Percentiles rank a stretch among this genome's conserved stretches.
These are phyloP conservation scores for Annulohypoxylon nitens DNA, from an alignment of 495 filamentous ascomycete genomes.

Conservation along the genomic window DNA sequence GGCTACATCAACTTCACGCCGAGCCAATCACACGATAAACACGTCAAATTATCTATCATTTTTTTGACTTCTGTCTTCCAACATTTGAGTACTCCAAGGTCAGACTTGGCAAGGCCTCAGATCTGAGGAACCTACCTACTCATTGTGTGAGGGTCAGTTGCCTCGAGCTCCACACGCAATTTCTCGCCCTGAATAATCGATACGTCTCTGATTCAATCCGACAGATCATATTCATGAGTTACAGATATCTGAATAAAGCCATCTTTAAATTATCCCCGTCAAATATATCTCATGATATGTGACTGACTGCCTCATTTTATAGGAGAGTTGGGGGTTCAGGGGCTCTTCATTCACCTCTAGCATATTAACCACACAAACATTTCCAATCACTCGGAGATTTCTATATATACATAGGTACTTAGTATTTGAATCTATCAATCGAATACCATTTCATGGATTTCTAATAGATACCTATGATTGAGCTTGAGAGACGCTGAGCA, in stretches of 20 bases:
- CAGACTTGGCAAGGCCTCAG: background rate
- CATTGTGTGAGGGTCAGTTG: background rate
- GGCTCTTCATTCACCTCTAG: background rate
- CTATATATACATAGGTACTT: too few species aligned
- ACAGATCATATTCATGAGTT: background rate
- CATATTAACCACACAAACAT: background rate
- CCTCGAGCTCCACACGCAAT: background rate
- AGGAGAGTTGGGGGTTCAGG: background rate
- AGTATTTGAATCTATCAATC: too few species aligned
- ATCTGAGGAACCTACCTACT: background rate
- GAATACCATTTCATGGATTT: too few species aligned
- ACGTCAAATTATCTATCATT: slow-evolving; percentile 1
- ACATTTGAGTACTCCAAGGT: background rate
- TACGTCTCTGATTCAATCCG: too few species aligned
- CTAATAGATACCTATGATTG: background rate
- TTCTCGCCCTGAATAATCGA: background rate
- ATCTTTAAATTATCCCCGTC: background rate
- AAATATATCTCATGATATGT: background rate
- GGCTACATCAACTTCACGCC: background rate
- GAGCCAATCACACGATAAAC: slow-evolving; percentile 1
- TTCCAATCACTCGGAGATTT: too few species aligned
- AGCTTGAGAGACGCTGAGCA: background rate
- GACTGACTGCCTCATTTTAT: background rate
- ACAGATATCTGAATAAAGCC: background rate
- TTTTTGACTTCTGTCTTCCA: background rate